Evolutionary conservation across 306 rosid species (phyloP).

Genomic region (Prunus mongolica): DNA sequence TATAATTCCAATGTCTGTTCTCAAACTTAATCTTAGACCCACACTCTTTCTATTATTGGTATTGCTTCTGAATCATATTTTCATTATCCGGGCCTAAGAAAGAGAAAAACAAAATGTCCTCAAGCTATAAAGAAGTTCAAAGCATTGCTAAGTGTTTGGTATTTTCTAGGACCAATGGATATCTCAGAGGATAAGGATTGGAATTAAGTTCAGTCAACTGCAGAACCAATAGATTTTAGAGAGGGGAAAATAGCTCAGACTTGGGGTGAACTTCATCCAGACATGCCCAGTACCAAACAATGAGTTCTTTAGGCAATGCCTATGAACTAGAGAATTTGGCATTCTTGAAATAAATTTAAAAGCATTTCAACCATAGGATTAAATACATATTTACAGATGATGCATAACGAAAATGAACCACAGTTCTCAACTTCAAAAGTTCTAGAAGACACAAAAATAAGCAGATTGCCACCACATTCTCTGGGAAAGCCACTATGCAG

Average conservation of each 20-base stretch:
- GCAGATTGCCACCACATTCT: not conserved
- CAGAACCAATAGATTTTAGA: not conserved
- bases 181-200: not conserved
- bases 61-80: not conserved
- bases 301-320: not conserved
- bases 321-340: not conserved
- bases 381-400: not conserved
- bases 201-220: not conserved
- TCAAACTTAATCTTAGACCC: not conserved
- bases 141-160: too few species aligned
- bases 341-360: not conserved
- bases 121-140: not conserved
- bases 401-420: not conserved
- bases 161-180: not conserved
- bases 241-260: not conserved
- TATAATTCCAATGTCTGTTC: not conserved
- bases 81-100: not conserved
- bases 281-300: slow-evolving; percentile 1
- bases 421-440: not conserved
- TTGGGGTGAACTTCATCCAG: not conserved
- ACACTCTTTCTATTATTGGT: not conserved
- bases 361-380: not conserved
- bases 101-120: not conserved
- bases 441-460: not conserved
- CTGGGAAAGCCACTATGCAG: not conserved